Base-by-base conservation (phyloP, 768 basidiomycete species). In the Hygrocybe punicea region DNA sequence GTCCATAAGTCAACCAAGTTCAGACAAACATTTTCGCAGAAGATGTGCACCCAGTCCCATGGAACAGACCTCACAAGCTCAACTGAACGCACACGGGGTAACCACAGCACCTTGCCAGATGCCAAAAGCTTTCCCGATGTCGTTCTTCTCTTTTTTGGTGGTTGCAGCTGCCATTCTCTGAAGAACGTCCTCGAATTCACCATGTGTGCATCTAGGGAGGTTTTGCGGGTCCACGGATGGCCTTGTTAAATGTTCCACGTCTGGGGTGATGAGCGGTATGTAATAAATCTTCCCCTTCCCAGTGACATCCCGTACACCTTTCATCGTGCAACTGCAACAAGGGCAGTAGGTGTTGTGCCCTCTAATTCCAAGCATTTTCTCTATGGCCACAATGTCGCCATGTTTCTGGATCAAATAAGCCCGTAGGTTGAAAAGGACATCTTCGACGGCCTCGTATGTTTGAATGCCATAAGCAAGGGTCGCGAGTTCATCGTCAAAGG, bases 21-120 rank as follows among this genome's bases (percentile, higher is more conserved):
- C 6, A 62, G 63, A 7, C 76, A 57, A 1, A 75, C 56, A 55
- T 81, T 81, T 56, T 80, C 77, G 44, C 67, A 72, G 29, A 80
- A 57, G 0, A 76, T 63, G 44, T 82, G 80, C 73, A 81, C 78
- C 58, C 71, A 73, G 52, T 80, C 79, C 63, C 71, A 75, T 0
- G 77, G 76, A 4, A 73, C 62, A 0, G 69, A 69, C 17, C 51
- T 6, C 14, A 74, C 65, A 59, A 69, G 68, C 17, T 67, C 55
- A 23, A 75, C 49, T 0, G 71, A 74, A 0, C 58, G 46, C 1
- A 76, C 66, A 0, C 55, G 24, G 2, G 51, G 36, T 19, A 77
- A n/a, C 63, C 0, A 67, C 54, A 1, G 75, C 62, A 8, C 60
- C n/a, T 13, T 65, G 68, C 19, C 69, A 67, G 57, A 74, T 69